A percentile compares a stretch with the other conserved stretches of the same genome.
Evolutionary conservation across 2,329 filamentous ascomycete species (phyloP).

Genomic region (Kalmusia sp.): DNA sequence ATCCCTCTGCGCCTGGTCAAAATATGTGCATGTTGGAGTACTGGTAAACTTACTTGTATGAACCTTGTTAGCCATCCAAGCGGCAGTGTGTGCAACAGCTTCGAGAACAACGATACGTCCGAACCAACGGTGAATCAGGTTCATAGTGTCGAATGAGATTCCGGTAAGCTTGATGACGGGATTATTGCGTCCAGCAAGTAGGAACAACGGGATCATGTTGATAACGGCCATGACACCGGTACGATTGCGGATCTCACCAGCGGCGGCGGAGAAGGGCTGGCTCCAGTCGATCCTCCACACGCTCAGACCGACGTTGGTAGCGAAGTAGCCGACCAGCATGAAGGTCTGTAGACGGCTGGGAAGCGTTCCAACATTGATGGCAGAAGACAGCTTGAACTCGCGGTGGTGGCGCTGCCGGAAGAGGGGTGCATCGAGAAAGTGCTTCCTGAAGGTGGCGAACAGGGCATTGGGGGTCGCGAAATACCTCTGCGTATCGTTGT

Average conservation of each 20-base stretch:
- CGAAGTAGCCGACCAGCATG: slow-evolving; percentile 56
- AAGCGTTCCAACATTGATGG: slow-evolving; percentile 57
- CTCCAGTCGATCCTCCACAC: slow-evolving; percentile 65
- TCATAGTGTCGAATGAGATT: slow-evolving; percentile 84
- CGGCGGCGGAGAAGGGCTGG: slow-evolving; percentile 77
- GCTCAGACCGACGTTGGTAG: slow-evolving; percentile 55
- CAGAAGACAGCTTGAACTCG: slow-evolving; percentile 58
- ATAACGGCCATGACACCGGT: slow-evolving; percentile 73
- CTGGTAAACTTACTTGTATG: slow-evolving; percentile 36
- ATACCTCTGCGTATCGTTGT: slow-evolving; percentile 80
- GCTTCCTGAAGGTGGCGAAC: slow-evolving; percentile 54
- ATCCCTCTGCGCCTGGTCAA: slow-evolving; percentile 52
- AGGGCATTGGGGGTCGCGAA: slow-evolving; percentile 69
- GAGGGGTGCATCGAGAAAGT: slow-evolving; percentile 56
- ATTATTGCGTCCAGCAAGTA: slow-evolving; percentile 79
- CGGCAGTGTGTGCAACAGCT: slow-evolving; percentile 68
- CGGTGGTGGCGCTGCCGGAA: slow-evolving; percentile 57
- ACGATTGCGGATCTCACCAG: slow-evolving; percentile 68
- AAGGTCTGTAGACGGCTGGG: slow-evolving; percentile 57
- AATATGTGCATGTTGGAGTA: background rate
- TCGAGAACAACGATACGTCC: slow-evolving; percentile 78
- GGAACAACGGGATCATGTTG: slow-evolving; percentile 80
- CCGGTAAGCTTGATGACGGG: slow-evolving; percentile 74
- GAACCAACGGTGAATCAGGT: slow-evolving; percentile 81
- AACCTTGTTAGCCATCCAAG: slow-evolving; percentile 61